These are phyloP conservation scores for Erigeron philadelphicus DNA, from an alignment of 140 eudicot species.

Conservation along the genomic window DNA sequence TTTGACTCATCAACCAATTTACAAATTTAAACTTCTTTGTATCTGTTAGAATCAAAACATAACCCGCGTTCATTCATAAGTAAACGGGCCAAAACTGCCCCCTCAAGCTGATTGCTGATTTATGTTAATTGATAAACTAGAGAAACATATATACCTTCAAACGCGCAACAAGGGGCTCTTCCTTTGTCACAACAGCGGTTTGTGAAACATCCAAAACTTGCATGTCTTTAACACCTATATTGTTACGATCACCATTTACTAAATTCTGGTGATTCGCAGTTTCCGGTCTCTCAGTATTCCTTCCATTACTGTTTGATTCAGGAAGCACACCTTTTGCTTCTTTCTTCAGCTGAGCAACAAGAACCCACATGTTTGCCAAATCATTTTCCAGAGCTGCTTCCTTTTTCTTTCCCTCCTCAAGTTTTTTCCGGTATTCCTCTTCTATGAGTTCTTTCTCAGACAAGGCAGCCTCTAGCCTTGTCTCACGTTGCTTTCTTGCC, in stretches of 20 bases:
- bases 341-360: slow-evolving; percentile 91
- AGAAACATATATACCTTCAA: slow-evolving; percentile 48
- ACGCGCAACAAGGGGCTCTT: slow-evolving; percentile 92
- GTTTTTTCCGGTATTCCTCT: slow-evolving; percentile 62
- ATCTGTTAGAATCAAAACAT: neutral
- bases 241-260: slow-evolving; percentile 35
- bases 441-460: slow-evolving; percentile 77
- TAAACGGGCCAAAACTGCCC: neutral
- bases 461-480: slow-evolving; percentile 74
- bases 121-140: neutral
- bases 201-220: slow-evolving; percentile 38
- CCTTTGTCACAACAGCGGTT: slow-evolving; percentile 41
- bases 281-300: slow-evolving; percentile 30
- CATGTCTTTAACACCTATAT: slow-evolving; percentile 41
- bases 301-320: slow-evolving; percentile 40
- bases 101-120: neutral
- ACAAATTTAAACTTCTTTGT: neutral
- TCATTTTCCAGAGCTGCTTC: slow-evolving; percentile 87
- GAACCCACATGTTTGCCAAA: slow-evolving; percentile 98
- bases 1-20: neutral
- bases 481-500: slow-evolving; percentile 79
- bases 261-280: slow-evolving; percentile 29
- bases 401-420: slow-evolving; percentile 75
- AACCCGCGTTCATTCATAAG: neutral
- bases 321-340: slow-evolving; percentile 39